phyloP scores from a whole-genome alignment of 306 rosid species.

The Neltuma alba region DNA sequence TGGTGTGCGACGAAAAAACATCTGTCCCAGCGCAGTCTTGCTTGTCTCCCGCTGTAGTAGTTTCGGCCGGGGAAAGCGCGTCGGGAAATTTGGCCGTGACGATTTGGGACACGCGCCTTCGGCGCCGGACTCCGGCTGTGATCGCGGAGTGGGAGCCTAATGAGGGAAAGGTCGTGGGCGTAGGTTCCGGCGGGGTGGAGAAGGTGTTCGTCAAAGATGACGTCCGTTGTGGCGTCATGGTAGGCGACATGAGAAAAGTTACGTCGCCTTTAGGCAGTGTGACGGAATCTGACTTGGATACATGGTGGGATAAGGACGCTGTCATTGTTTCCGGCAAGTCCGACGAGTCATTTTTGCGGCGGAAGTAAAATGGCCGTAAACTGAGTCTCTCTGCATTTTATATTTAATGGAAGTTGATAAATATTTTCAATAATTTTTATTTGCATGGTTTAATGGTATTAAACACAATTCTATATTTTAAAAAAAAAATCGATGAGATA shows the following conservation, averaged over 20 bases:
- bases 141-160: slow-evolving; percentile 75
- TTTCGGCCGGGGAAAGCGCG: slow-evolving; percentile 38
- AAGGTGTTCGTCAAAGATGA: slow-evolving; percentile 66
- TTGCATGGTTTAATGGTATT: not conserved
- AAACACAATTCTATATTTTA: not conserved
- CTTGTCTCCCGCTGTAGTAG: slow-evolving; percentile 44
- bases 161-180: slow-evolving; percentile 54
- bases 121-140: slow-evolving; percentile 58
- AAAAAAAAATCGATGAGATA: no score
- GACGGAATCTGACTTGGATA: slow-evolving; percentile 59
- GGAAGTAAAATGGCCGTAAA: slow-evolving; percentile 15
- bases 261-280: slow-evolving; percentile 52
- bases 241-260: slow-evolving; percentile 78
- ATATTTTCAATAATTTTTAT: not conserved
- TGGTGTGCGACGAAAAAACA: not conserved
- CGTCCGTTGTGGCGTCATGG: slow-evolving; percentile 44
- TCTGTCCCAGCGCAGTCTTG: slow-evolving; percentile 26
- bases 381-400: not conserved
- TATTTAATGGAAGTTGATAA: not conserved
- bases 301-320: slow-evolving; percentile 73
- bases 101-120: slow-evolving; percentile 81
- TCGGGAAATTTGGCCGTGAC: slow-evolving; percentile 44
- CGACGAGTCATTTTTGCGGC: slow-evolving; percentile 33
- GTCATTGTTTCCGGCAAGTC: slow-evolving; percentile 40
- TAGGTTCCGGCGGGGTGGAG: slow-evolving; percentile 60